phyloP scores from a whole-genome alignment of 176 grass and related monocot species.

The Miscanthus lutarioriparius region DNA sequence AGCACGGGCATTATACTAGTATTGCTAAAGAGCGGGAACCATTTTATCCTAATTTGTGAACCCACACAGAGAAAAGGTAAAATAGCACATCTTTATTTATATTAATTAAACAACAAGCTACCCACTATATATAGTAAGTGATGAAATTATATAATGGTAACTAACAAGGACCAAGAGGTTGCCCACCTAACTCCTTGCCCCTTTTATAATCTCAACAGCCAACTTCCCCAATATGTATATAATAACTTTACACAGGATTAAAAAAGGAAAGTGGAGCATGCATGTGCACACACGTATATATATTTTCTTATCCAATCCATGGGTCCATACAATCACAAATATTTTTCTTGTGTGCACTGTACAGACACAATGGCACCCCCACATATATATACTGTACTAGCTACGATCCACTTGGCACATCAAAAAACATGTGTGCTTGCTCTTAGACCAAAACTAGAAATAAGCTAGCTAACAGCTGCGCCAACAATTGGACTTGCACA shows the following conservation, averaged over 20 bases:
- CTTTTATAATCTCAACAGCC: slow-evolving; percentile 31
- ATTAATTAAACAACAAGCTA: not conserved
- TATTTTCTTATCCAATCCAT: slow-evolving; percentile 15
- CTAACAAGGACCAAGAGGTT: not conserved
- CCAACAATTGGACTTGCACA: slow-evolving; percentile 23
- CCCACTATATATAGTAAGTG: not conserved
- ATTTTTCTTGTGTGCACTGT: slow-evolving; percentile 9
- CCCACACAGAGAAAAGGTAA: not conserved
- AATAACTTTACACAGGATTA: not conserved
- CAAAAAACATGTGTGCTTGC: not conserved
- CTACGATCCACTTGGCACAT: slow-evolving; percentile 23
- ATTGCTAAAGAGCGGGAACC: not conserved
- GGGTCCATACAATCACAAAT: slow-evolving; percentile 12
- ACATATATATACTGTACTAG: not conserved
- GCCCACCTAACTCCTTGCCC: slow-evolving; percentile 30
- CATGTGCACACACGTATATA: not conserved
- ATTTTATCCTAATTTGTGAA: not conserved
- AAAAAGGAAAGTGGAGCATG: slow-evolving; percentile 12
- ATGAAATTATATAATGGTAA: not conserved
- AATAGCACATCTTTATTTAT: not conserved
- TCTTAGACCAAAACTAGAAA: slow-evolving; percentile 36
- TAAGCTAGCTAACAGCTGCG: slow-evolving; percentile 12
- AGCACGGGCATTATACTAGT: too few relatives aligned
- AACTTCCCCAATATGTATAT: slow-evolving; percentile 24
- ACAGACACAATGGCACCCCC: slow-evolving; percentile 22